phyloP scores from a whole-genome alignment of 2,329 filamentous ascomycete species.

The Neophaeococcomyces aloes region DNA sequence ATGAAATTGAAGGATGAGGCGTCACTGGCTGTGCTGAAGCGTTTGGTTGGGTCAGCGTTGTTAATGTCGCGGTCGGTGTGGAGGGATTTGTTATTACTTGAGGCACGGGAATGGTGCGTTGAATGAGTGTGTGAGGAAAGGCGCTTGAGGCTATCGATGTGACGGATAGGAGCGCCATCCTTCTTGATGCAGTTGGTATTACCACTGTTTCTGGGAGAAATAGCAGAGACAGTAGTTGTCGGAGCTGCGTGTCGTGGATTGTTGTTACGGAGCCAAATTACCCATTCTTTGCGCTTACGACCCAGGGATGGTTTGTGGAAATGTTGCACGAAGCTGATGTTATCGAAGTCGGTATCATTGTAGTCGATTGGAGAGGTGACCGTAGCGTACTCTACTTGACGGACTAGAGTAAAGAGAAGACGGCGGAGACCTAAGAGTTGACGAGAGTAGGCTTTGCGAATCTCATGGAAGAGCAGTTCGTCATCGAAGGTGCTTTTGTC shows the following conservation, averaged over 20 bases:
- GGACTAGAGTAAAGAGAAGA: constrained; percentile 13
- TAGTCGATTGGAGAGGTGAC: neutral
- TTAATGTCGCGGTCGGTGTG: neutral
- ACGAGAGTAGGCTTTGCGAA: constrained; percentile 15
- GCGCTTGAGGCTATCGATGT: constrained; percentile 6
- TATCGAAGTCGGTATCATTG: constrained; percentile 10
- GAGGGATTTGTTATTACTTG: neutral
- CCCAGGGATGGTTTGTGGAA: constrained; percentile 15
- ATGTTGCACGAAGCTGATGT: constrained; percentile 14
- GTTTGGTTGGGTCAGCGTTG: neutral
- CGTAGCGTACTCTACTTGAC: constrained; percentile 15
- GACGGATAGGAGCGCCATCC: neutral
- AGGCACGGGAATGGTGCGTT: neutral
- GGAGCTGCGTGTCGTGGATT: constrained; percentile 8
- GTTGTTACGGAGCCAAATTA: constrained; percentile 20
- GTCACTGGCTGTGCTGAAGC: constrained; percentile 1
- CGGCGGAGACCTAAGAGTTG: constrained; percentile 13
- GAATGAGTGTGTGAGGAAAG: neutral
- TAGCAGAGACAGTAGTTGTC: neutral
- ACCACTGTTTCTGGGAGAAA: neutral
- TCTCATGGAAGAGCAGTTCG: constrained; percentile 18
- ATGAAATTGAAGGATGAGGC: constrained; percentile 5
- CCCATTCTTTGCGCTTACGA: constrained; percentile 18
- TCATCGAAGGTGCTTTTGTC: constrained; percentile 20
- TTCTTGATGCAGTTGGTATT: too few relatives aligned